Percentiles rank a stretch among this genome's conserved stretches.
These are phyloP conservation scores for Kuraishia cidri DNA, from an alignment of 805 yeast species.

Conservation along the genomic window DNA sequence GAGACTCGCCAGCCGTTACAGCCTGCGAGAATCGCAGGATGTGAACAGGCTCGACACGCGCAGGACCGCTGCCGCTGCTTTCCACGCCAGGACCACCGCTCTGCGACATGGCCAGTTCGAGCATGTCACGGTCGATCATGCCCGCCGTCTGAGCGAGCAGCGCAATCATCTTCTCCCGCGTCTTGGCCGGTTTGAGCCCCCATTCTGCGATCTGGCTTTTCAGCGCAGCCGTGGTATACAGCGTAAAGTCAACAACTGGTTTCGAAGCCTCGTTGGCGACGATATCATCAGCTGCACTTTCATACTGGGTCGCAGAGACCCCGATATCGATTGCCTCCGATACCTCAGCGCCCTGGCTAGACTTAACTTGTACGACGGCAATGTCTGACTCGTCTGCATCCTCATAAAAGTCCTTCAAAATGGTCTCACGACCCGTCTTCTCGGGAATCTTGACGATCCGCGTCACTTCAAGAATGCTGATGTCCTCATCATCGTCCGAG, in stretches of 20 bases:
- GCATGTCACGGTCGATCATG: constrained; percentile 8
- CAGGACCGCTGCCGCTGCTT: too few relatives aligned
- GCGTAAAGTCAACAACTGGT: constrained; percentile 7
- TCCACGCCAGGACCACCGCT: background rate
- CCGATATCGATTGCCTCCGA: background rate
- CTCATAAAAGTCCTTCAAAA: too few relatives aligned
- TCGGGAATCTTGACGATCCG: background rate
- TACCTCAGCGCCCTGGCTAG: constrained; percentile 3
- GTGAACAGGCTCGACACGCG: background rate
- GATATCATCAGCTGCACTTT: background rate
- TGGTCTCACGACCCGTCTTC: too few relatives aligned
- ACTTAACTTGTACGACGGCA: constrained; percentile 4
- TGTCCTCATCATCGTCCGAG: constrained; percentile 15
- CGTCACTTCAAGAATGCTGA: constrained; percentile 4
- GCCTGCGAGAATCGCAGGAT: background rate
- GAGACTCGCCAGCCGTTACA: too few relatives aligned
- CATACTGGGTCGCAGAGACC: background rate
- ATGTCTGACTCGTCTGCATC: constrained; percentile 4
- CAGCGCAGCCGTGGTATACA: constrained; percentile 10
- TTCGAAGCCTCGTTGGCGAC: background rate
- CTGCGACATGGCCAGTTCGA: background rate
- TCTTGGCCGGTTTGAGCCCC: constrained; percentile 27
- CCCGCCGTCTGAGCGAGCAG: constrained; percentile 14
- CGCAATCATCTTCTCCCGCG: constrained; percentile 23
- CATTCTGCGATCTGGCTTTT: constrained; percentile 18